Conservation (phyloP, 2,329 filamentous ascomycete species). For the Coniosporium tulheliwenetii region DNA sequence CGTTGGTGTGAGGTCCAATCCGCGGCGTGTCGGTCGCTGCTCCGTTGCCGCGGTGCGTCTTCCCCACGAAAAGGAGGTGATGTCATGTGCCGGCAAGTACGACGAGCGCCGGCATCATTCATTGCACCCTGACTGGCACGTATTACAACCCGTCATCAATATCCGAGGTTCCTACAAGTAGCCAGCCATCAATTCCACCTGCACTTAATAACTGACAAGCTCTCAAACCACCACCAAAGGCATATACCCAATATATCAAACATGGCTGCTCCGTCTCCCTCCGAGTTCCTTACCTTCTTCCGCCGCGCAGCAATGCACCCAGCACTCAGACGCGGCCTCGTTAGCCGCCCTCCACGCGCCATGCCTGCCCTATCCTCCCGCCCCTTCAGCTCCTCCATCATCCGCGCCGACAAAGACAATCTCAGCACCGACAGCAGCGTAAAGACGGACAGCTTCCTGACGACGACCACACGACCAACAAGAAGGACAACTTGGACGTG, state of each 20-base stretch:
- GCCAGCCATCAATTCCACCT: too few relatives aligned
- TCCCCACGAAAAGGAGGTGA: too few relatives aligned
- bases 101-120: too few relatives aligned
- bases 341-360: conserved; percentile 5
- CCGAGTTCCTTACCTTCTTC: conserved; percentile 23
- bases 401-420: conserved; percentile 5
- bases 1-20: too few relatives aligned
- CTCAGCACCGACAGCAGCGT: conserved; percentile 6
- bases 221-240: too few relatives aligned
- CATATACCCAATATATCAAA: conserved; percentile 1
- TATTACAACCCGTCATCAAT: too few relatives aligned
- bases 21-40: too few relatives aligned
- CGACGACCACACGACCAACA: conserved; percentile 13
- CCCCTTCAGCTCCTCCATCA: conserved; percentile 5
- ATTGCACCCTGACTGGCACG: too few relatives aligned
- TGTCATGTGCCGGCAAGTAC: too few relatives aligned
- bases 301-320: conserved; percentile 10
- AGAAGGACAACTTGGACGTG: conserved; percentile 18
- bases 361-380: conserved; percentile 1
- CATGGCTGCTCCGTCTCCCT: conserved; percentile 18
- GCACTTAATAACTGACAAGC: too few relatives aligned
- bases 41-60: too few relatives aligned
- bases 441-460: conserved; percentile 13
- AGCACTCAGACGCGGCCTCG: not conserved
- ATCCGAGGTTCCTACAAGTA: too few relatives aligned